These are phyloP conservation scores for Medicago arabica DNA, from an alignment of 306 rosid species.

Conservation along the genomic window DNA sequence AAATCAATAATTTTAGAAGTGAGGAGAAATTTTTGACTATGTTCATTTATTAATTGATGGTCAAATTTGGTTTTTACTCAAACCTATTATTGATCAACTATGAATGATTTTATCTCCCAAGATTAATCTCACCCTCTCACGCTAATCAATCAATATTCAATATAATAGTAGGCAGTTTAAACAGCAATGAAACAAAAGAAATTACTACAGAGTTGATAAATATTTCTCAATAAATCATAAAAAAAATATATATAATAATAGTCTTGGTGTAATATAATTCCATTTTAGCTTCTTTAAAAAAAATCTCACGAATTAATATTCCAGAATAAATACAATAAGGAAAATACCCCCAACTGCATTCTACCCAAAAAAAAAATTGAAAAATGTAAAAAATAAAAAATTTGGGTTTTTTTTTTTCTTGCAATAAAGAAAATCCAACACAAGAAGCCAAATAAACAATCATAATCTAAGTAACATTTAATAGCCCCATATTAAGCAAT, in stretches of 20 bases:
- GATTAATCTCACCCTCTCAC: not conserved
- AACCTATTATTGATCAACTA: not conserved
- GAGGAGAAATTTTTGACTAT: too few species aligned
- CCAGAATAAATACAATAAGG: not conserved
- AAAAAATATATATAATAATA: not conserved
- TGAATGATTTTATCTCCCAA: not conserved
- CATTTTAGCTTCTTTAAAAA: not conserved
- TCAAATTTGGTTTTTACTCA: not conserved
- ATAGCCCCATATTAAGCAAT: not conserved
- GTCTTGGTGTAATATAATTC: too few species aligned
- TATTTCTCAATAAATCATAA: not conserved
- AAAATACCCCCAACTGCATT: not conserved
- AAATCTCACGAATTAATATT: not conserved
- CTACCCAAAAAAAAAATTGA: not conserved
- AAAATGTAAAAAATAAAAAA: not conserved
- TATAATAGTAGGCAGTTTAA: slow-evolving; percentile 3
- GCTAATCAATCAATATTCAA: not conserved
- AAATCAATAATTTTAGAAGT: too few species aligned
- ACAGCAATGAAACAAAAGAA: not conserved
- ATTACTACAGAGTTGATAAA: not conserved
- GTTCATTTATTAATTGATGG: not conserved
- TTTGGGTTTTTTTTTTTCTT: not conserved
- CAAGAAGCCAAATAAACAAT: slow-evolving; percentile 4
- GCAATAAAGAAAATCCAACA: not conserved
- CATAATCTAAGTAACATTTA: slow-evolving; percentile 15